These are phyloP conservation scores for Epicoccum nigrum DNA, from an alignment of 2,329 filamentous ascomycete genomes.

Conservation along the genomic window DNA sequence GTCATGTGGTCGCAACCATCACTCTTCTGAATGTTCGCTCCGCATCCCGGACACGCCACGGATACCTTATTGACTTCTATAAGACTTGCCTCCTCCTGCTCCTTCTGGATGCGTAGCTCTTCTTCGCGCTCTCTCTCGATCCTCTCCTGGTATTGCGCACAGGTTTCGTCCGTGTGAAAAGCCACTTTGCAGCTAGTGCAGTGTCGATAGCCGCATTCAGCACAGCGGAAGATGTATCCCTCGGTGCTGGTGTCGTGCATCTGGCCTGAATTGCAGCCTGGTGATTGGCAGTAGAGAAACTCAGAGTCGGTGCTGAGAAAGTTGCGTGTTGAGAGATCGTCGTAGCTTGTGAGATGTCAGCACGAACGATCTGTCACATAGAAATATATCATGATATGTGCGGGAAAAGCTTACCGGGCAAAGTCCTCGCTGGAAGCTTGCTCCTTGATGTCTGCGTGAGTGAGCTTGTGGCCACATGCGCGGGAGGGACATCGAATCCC, in stretches of 20 bases:
- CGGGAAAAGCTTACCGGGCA: neutral
- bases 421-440: neutral
- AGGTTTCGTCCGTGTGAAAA: slow-evolving; percentile 13
- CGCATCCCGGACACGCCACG: slow-evolving; percentile 1
- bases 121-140: neutral
- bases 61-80: neutral
- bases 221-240: slow-evolving; percentile 5
- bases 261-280: slow-evolving; percentile 3
- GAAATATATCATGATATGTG: neutral
- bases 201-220: neutral
- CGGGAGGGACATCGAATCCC: neutral
- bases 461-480: neutral
- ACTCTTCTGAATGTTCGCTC: neutral
- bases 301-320: neutral
- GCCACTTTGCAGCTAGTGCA: slow-evolving; percentile 10
- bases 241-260: neutral
- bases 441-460: slow-evolving; percentile 2
- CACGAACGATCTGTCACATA: too few relatives aligned
- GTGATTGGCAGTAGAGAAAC: neutral
- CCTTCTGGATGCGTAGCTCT: neutral
- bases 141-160: slow-evolving; percentile 1
- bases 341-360: slow-evolving; percentile 2
- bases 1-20: slow-evolving; percentile 6
- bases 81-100: neutral
- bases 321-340: neutral